Evolutionary conservation across 108 stramenopile species (phyloP).

Genomic region (Cyclostephanos tholiformis): DNA sequence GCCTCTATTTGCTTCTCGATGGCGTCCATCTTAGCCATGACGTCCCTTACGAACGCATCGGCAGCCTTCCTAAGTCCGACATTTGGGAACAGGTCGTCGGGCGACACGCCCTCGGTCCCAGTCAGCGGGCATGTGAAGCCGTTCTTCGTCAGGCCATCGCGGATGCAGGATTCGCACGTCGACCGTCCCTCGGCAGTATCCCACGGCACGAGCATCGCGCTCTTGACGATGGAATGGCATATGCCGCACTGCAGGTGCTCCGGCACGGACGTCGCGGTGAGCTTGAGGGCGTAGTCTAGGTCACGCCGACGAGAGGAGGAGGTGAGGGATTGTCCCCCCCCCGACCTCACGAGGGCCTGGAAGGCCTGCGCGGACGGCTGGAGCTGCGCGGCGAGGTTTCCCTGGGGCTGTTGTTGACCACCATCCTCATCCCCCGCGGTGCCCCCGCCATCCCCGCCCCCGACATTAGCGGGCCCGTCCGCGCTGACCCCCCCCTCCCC

Average conservation of each 20-base stretch:
- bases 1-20: slow-evolving; percentile 80
- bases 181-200: slow-evolving; percentile 79
- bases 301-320: slow-evolving; percentile 54
- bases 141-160: slow-evolving; percentile 75
- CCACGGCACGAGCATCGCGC: slow-evolving; percentile 86
- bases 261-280: slow-evolving; percentile 75
- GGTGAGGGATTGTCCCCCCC: slow-evolving; percentile 75
- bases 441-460: slow-evolving; percentile 5
- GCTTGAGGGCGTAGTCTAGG: slow-evolving; percentile 79
- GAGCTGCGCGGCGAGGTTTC: slow-evolving; percentile 48
- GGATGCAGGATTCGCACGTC: slow-evolving; percentile 81
- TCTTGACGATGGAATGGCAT: slow-evolving; percentile 67
- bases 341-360: slow-evolving; percentile 69
- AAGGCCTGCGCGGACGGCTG: slow-evolving; percentile 77
- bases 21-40: slow-evolving; percentile 82
- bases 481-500: slow-evolving; percentile 19
- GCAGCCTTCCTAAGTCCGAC: slow-evolving; percentile 80
- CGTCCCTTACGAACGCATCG: slow-evolving; percentile 67
- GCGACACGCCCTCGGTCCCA: slow-evolving; percentile 80
- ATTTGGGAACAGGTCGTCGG: slow-evolving; percentile 83
- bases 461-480: slow-evolving; percentile 26
- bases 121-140: slow-evolving; percentile 85
- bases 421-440: slow-evolving; percentile 1
- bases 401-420: background rate
- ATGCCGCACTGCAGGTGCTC: slow-evolving; percentile 85